Evolutionary conservation across 768 basidiomycete genomes (phyloP), one percentile per base, ranked within the genome.

Genomic region (Boletus patriciae): DNA sequence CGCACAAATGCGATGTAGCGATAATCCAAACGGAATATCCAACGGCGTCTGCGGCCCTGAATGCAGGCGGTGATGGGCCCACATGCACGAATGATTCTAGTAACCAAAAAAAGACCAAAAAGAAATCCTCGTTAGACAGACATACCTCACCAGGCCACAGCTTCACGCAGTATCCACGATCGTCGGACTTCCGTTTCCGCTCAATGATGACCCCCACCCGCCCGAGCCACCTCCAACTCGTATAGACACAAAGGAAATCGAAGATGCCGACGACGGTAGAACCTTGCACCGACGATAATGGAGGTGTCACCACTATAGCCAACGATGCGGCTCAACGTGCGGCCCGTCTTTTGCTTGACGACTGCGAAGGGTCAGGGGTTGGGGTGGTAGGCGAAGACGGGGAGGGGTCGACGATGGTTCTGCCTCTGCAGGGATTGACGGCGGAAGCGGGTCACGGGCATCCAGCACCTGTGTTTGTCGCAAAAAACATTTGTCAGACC

Each of bases 261-360:
- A 86, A 83, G 33, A 89, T 59, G 0, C 91, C 91, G 54, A 92
- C 67, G n/a, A 76, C 65, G 3, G 80, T 77, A 19, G 87, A 87
- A 25, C 93, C 93, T n/a, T 23, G 87, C 87, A 19, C 95, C 95
- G 19, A 93, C 69, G 37, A 90, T 54, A 19, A 85, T 79, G 59
- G n/a, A 95, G 70, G 11, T 88, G 41, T 78, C 83, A 90, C 95
- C 94, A 98, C 10, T 70, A 58, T 85, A 78, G 12, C 96, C 96
- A 51, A 96, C 71, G 41, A 86, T 55, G 55, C 90, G 84, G 68
- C 93, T 94, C 42, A 93, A 72, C 0, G 67, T 62, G 37, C 84
- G 82, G 3, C 94, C 94, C 1, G 73, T 69, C 66, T 83, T 83
- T 44, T 82, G 80, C 73, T 92, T 92, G 52, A 82, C 34, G 15